Evolutionary conservation across 108 stramenopile genomes (phyloP).

Genomic region (Nitzschia putrida): DNA sequence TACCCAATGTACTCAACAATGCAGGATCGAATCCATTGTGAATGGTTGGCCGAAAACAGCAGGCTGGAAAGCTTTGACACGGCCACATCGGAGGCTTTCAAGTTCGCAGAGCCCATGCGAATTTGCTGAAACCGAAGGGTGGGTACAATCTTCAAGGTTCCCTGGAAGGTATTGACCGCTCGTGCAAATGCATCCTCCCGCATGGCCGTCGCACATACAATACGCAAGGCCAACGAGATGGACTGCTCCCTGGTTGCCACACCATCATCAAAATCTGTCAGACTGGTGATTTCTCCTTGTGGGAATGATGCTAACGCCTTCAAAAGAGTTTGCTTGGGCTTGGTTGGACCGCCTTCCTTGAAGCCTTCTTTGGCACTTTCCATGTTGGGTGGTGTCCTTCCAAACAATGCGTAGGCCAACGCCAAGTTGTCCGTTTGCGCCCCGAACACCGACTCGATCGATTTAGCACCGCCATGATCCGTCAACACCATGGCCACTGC

Average conservation of each 20-base stretch:
- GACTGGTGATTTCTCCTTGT: constrained; percentile 36
- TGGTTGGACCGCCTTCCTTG: constrained; percentile 40
- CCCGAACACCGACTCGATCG: constrained; percentile 40
- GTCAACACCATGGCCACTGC: constrained; percentile 48
- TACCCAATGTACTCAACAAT: constrained; percentile 43
- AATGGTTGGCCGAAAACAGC: constrained; percentile 7
- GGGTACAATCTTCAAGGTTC: constrained; percentile 39
- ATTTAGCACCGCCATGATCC: constrained; percentile 38
- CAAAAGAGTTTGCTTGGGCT: constrained; percentile 47
- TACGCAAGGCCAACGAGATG: constrained; percentile 53
- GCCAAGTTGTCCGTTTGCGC: constrained; percentile 40
- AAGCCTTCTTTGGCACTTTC: constrained; percentile 43
- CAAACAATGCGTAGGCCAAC: constrained; percentile 63
- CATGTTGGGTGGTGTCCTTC: constrained; percentile 61
- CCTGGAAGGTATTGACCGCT: constrained; percentile 26
- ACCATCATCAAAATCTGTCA: constrained; percentile 37
- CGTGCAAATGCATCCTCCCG: constrained; percentile 61
- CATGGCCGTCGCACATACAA: constrained; percentile 66
- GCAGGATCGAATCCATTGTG: constrained; percentile 15
- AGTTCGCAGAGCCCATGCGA: constrained; percentile 17
- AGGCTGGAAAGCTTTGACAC: constrained; percentile 31
- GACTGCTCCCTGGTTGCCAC: constrained; percentile 60
- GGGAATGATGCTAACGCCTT: constrained; percentile 35
- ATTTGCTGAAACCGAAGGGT: constrained; percentile 36
- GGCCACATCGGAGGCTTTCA: constrained; percentile 24